phyloP scores from a whole-genome alignment of 2,329 filamentous ascomycete species.

The Clonostachys rosea region DNA sequence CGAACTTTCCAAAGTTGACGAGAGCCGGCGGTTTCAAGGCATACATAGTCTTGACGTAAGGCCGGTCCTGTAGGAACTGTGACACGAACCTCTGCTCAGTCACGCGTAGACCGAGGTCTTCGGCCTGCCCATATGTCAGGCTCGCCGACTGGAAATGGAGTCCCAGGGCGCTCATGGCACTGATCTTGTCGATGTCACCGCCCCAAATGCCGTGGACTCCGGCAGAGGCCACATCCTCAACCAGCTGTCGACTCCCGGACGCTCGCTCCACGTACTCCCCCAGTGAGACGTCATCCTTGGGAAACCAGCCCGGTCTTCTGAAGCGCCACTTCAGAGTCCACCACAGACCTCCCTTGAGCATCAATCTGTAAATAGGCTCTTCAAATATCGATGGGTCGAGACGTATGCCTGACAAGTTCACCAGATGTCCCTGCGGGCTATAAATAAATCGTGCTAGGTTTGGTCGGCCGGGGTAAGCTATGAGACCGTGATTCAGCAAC shows the following conservation, averaged over 20 bases:
- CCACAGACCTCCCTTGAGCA: background rate
- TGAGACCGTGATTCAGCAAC: background rate
- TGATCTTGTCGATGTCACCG: conserved; percentile 79
- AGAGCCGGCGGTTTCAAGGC: conserved; percentile 19
- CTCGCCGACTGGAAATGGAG: conserved; percentile 22
- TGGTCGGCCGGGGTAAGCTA: background rate
- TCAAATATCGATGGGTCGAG: too few relatives aligned
- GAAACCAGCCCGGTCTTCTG: conserved; percentile 2
- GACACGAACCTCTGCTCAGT: background rate
- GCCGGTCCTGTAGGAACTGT: conserved; percentile 13
- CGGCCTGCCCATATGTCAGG: conserved; percentile 17
- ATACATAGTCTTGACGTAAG: conserved; percentile 16
- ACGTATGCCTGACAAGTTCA: too few relatives aligned
- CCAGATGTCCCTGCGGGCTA: too few relatives aligned
- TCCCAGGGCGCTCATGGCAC: conserved; percentile 54
- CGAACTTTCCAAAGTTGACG: conserved; percentile 35
- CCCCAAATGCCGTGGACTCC: conserved; percentile 87
- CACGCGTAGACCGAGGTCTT: conserved; percentile 10
- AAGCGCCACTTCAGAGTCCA: background rate
- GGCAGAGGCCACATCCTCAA: conserved; percentile 74
- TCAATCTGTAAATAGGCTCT: background rate
- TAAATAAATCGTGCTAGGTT: conserved; percentile 1
- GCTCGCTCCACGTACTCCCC: conserved; percentile 26
- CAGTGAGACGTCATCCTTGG: conserved; percentile 23
- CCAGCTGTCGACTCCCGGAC: conserved; percentile 14